Evolutionary conservation across 1,284 basidiomycete species (phyloP), one percentile per base, ranked within the genome.

Genomic region (Mycosarcoma maydis): DNA sequence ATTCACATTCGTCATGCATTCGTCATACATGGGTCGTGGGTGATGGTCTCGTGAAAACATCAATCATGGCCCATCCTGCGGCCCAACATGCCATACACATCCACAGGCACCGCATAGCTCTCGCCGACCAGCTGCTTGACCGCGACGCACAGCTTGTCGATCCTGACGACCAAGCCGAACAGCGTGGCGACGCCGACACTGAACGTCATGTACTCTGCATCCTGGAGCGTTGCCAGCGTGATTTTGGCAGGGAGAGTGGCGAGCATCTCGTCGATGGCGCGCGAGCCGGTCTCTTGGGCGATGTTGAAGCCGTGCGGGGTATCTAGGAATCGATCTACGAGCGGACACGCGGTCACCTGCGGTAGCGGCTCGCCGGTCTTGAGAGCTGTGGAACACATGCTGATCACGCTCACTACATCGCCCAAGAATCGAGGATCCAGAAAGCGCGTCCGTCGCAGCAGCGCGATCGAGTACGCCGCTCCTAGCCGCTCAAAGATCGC

Each of bases 271-370:
- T 60, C 52, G 10, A 45, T 33, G 9, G 30, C 22, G 13, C 13
- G 7, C 19, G 27, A 8, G 19, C 17, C 10, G 11, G 3, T 11
- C 16, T 29, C 37, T 20, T 22, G 36, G 54, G 42, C 58, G 17
- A 19, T 49, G 42, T 43, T 48, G 26, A 72, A 59, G 11, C 64
- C 78, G 84, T 88, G 86, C 16, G 64, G 55, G 6, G 59, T 54
- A 11, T 62, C 52, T 40, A 73, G 49, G 73, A 91, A 91, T 8
- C 91, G 86, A 73, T 92, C 88, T 0, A 92, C 83, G 3, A 94
- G 84, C 0, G 92, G 92, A 67, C 89, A 90, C 0, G 92, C 90
- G 0, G 91, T 92, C 41, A 94, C 90, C 76, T 94, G 92, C 0
- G 92, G 92, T 17, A 94, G 83, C 0, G 92, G 88, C 13, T 84